A percentile compares a stretch with the other conserved stretches of the same genome.
Conservation (phyloP, 306 rosid genomes). For the Casuarina equisetifolia region DNA sequence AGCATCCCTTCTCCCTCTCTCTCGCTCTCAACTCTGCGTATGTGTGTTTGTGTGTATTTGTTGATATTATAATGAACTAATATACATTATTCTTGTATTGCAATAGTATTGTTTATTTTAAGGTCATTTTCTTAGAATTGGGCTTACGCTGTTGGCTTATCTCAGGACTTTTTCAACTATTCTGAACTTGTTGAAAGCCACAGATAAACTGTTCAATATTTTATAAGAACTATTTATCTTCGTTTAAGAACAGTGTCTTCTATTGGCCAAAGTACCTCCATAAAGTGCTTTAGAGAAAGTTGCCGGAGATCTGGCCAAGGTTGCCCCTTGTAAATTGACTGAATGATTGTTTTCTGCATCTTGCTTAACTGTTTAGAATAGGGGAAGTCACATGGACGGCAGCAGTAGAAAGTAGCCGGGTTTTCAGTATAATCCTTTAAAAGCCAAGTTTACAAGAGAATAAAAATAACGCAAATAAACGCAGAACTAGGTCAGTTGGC, state of each 20-base stretch:
- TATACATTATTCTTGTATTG: background rate
- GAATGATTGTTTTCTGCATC: background rate
- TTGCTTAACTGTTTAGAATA: background rate
- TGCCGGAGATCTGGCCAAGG: background rate
- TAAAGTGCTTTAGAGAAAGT: background rate
- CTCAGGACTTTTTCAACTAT: background rate
- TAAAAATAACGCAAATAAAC: background rate
- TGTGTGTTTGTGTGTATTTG: constrained; percentile 18
- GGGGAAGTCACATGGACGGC: background rate
- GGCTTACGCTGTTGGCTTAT: background rate
- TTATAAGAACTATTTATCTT: background rate
- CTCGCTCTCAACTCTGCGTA: constrained; percentile 16
- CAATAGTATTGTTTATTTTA: background rate
- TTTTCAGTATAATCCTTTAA: background rate
- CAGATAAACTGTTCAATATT: background rate
- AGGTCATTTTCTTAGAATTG: constrained; percentile 22
- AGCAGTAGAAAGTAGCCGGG: too few relatives aligned
- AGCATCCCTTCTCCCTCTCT: constrained; percentile 6
- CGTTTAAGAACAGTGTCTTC: background rate
- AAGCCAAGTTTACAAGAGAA: background rate
- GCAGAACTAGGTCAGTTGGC: background rate
- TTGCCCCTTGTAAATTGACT: background rate
- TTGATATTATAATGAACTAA: background rate
- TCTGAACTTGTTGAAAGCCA: background rate
- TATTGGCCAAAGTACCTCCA: background rate